Conservation (phyloP, 306 rosid genomes). For the Citrullus colocynthis region DNA sequence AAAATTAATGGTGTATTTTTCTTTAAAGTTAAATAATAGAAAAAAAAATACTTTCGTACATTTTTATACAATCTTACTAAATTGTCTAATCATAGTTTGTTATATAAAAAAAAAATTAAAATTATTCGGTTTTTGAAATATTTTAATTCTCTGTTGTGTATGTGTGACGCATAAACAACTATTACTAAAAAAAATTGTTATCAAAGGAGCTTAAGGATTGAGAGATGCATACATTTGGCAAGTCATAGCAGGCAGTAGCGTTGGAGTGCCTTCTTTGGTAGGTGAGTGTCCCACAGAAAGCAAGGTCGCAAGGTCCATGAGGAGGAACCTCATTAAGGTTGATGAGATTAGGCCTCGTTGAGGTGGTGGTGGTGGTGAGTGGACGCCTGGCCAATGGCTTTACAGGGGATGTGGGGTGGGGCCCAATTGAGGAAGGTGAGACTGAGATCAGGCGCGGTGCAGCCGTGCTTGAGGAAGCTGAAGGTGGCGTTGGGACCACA, state of each 20-base stretch:
- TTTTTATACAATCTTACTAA: too few relatives aligned
- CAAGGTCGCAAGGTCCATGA: constrained; percentile 4
- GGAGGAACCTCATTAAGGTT: constrained; percentile 59
- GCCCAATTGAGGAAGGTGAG: neutral
- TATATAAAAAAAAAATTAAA: too few relatives aligned
- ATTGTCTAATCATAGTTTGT: too few relatives aligned
- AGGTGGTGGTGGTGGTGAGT: constrained; percentile 19
- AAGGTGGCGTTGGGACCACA: constrained; percentile 50
- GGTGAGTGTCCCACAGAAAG: constrained; percentile 12
- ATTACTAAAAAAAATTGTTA: too few relatives aligned
- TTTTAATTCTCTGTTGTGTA: too few relatives aligned
- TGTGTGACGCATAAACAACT: too few relatives aligned
- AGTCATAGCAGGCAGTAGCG: neutral
- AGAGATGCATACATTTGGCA: constrained; percentile 12
- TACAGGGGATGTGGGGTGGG: constrained; percentile 35
- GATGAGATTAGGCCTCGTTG: constrained; percentile 18
- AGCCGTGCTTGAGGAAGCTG: constrained; percentile 41
- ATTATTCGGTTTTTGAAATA: too few relatives aligned
- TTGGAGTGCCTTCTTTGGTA: constrained; percentile 12
- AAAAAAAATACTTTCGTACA: too few relatives aligned
- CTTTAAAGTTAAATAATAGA: too few relatives aligned
- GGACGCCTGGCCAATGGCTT: constrained; percentile 65
- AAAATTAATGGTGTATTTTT: too few relatives aligned
- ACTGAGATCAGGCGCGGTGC: constrained; percentile 7
- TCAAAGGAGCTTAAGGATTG: neutral